Percentiles rank a stretch among this genome's conserved stretches.
Evolutionary conservation across 768 basidiomycete species (phyloP).

Genomic region (Xerocomellus amylosporus): DNA sequence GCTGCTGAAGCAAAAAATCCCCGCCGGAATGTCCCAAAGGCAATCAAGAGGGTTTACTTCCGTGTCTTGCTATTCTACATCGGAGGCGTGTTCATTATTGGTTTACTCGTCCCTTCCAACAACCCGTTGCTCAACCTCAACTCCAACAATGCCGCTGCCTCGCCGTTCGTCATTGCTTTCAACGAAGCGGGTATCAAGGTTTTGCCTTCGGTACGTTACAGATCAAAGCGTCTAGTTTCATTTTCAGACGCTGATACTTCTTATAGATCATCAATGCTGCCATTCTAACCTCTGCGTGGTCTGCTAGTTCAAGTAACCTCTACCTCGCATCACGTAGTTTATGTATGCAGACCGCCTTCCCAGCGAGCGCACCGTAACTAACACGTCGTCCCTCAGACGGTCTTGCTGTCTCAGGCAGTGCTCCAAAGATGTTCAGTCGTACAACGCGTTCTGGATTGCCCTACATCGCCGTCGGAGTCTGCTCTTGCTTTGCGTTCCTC

Average conservation of each 20-base stretch:
- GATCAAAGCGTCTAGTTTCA: neutral
- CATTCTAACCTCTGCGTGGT: too few relatives aligned
- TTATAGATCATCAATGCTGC: conserved; percentile 3
- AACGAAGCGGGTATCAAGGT: neutral
- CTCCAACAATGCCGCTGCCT: conserved; percentile 15
- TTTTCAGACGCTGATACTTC: neutral
- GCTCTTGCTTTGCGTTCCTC: conserved; percentile 34
- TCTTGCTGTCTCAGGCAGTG: conserved; percentile 50
- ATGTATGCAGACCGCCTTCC: neutral
- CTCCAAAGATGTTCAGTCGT: conserved; percentile 49
- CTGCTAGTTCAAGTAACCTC: too few relatives aligned
- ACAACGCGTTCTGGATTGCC: conserved; percentile 44
- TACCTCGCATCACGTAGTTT: too few relatives aligned
- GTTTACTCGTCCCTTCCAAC: too few relatives aligned
- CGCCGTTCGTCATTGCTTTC: conserved; percentile 2
- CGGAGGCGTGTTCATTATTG: too few relatives aligned
- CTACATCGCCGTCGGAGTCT: conserved; percentile 36
- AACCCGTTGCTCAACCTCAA: too few relatives aligned
- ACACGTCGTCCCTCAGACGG: conserved; percentile 41
- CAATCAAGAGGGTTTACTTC: too few relatives aligned
- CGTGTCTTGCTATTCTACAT: too few relatives aligned
- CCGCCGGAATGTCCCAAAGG: too few relatives aligned
- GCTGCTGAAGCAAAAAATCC: too few relatives aligned
- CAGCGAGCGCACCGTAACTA: too few relatives aligned
- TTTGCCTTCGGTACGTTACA: neutral